Conservation (phyloP, 2,329 filamentous ascomycete species). For the Domatiomyces catenatus region DNA sequence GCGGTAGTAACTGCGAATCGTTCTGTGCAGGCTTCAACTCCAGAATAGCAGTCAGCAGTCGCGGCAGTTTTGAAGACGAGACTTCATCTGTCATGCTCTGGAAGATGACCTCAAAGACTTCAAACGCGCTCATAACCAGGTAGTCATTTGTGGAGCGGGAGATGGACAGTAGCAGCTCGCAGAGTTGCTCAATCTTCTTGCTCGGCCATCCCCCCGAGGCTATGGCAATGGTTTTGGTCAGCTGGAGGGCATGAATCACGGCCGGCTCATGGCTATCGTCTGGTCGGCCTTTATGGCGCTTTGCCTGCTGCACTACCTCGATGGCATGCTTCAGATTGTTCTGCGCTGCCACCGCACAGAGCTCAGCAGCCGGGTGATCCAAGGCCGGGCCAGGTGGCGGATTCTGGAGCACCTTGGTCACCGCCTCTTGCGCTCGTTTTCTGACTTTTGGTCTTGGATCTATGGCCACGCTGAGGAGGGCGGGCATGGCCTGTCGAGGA, state of each 20-base stretch:
- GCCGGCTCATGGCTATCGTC: constrained; percentile 57
- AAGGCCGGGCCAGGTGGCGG: constrained; percentile 82
- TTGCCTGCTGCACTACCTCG: constrained; percentile 51
- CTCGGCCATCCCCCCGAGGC: constrained; percentile 91
- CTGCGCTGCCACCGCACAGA: constrained; percentile 86
- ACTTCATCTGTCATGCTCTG: constrained; percentile 76
- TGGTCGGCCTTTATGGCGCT: constrained; percentile 41
- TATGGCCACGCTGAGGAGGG: constrained; percentile 67
- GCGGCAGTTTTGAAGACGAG: constrained; percentile 75
- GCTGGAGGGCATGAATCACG: constrained; percentile 78
- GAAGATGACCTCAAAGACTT: constrained; percentile 96
- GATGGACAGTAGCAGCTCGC: constrained; percentile 75
- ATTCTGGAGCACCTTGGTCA: constrained; percentile 66
- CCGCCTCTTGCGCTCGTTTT: constrained; percentile 79
- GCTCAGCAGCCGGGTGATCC: constrained; percentile 87
- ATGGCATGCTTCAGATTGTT: constrained; percentile 59
- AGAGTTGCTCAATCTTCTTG: constrained; percentile 83
- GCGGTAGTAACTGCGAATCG: constrained; percentile 84
- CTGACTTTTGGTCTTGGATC: constrained; percentile 86
- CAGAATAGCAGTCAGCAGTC: constrained; percentile 77
- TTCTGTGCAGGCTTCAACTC: constrained; percentile 83
- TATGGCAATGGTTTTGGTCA: constrained; percentile 76
- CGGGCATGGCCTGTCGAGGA: constrained; percentile 73
- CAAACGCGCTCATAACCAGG: constrained; percentile 89
- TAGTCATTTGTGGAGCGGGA: constrained; percentile 86